Conservation (phyloP, 2,329 filamentous ascomycete genomes). For the Dactylellina parvicollis region DNA sequence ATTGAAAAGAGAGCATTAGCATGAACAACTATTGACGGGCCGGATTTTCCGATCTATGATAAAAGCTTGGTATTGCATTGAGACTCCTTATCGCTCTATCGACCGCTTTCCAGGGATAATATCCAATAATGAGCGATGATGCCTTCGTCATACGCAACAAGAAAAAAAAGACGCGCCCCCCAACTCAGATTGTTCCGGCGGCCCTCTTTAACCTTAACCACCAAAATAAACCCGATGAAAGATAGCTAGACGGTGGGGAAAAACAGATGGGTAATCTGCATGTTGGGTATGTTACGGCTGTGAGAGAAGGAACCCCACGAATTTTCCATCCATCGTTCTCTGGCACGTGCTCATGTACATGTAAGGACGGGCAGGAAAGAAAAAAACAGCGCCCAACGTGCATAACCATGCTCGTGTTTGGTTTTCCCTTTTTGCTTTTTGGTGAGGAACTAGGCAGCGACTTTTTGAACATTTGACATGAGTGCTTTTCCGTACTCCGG, state of each 20-base stretch:
- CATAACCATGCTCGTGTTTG: constrained; percentile 30
- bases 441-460: constrained; percentile 49
- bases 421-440: constrained; percentile 48
- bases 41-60: constrained; percentile 55
- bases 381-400: constrained; percentile 1
- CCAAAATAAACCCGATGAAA: constrained; percentile 28
- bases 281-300: constrained; percentile 20
- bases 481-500: constrained; percentile 53
- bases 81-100: constrained; percentile 52
- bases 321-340: constrained; percentile 24
- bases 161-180: constrained; percentile 1
- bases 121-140: constrained; percentile 23
- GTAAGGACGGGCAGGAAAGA: constrained; percentile 36
- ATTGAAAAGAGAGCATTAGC: constrained; percentile 35
- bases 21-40: constrained; percentile 51
- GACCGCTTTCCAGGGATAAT: constrained; percentile 38
- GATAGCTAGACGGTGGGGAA: not conserved
- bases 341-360: constrained; percentile 53
- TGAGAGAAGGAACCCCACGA: constrained; percentile 48
- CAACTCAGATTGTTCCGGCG: constrained; percentile 30
- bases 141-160: constrained; percentile 24
- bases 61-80: constrained; percentile 46
- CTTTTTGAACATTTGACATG: constrained; percentile 34
- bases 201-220: constrained; percentile 36
- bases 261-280: constrained; percentile 37